Percentiles rank a stretch among this genome's conserved stretches.
Evolutionary conservation across 176 grass and related monocot species (phyloP).

Genomic region (Oryza australiensis): DNA sequence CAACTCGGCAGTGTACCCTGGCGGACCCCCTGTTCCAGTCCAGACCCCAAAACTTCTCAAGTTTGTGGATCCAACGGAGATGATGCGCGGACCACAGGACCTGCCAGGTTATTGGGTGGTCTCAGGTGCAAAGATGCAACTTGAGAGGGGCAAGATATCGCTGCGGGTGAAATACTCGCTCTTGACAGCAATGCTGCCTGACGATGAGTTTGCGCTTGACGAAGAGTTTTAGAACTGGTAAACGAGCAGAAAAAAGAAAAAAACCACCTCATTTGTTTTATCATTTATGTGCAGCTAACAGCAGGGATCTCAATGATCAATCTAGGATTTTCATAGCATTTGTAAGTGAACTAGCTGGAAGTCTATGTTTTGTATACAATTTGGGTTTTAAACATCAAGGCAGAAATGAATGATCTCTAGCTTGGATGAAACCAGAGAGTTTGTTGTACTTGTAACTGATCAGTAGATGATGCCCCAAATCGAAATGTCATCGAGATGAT

Average conservation of each 20-base stretch:
- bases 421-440: background rate
- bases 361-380: background rate
- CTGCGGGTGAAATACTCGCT: slow-evolving; percentile 78
- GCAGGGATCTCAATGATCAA: background rate
- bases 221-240: slow-evolving; percentile 40
- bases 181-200: slow-evolving; percentile 63
- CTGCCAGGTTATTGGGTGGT: slow-evolving; percentile 90
- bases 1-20: slow-evolving; percentile 57
- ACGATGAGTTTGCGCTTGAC: slow-evolving; percentile 56
- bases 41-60: slow-evolving; percentile 85
- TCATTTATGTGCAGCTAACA: slow-evolving; percentile 15
- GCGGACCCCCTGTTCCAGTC: slow-evolving; percentile 3
- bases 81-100: slow-evolving; percentile 83
- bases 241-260: background rate
- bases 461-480: too few relatives aligned
- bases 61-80: slow-evolving; percentile 84
- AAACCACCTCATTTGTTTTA: background rate
- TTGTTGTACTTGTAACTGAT: background rate
- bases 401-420: background rate
- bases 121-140: slow-evolving; percentile 84
- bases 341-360: background rate
- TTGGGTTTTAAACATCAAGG: background rate
- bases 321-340: background rate
- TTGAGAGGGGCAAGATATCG: slow-evolving; percentile 89
- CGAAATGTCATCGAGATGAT: too few relatives aligned